phyloP scores from a whole-genome alignment of 495 filamentous ascomycete genomes.

The Xylaria sp. region DNA sequence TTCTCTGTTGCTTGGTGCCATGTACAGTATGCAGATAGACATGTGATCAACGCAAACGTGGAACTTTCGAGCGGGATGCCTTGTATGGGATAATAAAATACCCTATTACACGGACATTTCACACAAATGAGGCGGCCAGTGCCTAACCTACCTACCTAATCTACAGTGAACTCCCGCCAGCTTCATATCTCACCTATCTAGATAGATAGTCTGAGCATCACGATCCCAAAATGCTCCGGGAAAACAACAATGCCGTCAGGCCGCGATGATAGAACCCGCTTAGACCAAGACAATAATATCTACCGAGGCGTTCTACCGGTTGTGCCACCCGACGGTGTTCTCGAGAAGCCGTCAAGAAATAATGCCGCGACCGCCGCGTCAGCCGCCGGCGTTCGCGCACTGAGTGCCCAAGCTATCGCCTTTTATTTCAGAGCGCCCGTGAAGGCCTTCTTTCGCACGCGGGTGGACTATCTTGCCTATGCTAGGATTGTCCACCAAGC shows the following conservation, averaged over 20 bases:
- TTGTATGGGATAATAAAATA: not conserved
- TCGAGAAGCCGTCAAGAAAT: slow-evolving; percentile 58
- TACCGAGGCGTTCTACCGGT: slow-evolving; percentile 48
- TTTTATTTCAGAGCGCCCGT: slow-evolving; percentile 91
- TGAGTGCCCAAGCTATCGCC: slow-evolving; percentile 78
- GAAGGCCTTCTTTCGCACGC: slow-evolving; percentile 86
- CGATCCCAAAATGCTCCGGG: slow-evolving; percentile 39
- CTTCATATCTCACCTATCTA: not conserved
- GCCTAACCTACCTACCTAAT: not conserved
- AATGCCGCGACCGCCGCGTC: slow-evolving; percentile 78
- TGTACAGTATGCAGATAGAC: not conserved
- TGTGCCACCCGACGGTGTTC: slow-evolving; percentile 42
- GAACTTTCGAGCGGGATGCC: too few relatives aligned
- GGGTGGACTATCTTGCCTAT: slow-evolving; percentile 77
- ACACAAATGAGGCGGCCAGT: not conserved
- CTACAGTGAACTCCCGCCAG: too few relatives aligned
- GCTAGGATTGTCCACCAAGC: slow-evolving; percentile 51
- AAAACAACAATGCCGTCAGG: slow-evolving; percentile 42
- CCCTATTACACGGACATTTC: not conserved
- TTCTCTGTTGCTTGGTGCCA: not conserved
- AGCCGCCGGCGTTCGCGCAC: slow-evolving; percentile 79
- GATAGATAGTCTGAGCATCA: too few relatives aligned
- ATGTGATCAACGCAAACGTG: not conserved
- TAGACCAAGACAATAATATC: slow-evolving; percentile 31
- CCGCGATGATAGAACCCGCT: slow-evolving; percentile 37